A percentile compares a stretch with the other conserved stretches of the same genome.
Evolutionary conservation across 139 green algal species (phyloP).

Genomic region (Pycnococcus provasolii): DNA sequence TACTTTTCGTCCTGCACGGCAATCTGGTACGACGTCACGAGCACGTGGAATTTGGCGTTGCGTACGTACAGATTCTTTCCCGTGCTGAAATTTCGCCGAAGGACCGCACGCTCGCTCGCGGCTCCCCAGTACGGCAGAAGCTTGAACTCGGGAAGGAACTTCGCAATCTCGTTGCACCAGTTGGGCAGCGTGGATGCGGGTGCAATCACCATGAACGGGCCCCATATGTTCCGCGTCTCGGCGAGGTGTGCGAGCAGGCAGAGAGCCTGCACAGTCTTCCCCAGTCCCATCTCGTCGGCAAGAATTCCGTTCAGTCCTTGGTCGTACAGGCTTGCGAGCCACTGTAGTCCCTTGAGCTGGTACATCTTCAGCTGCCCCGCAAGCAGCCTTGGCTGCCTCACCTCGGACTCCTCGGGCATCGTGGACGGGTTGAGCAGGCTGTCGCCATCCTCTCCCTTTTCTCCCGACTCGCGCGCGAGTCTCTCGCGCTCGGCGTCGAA

Average conservation of each 20-base stretch:
- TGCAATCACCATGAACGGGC: constrained; percentile 37
- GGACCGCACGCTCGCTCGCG: constrained; percentile 33
- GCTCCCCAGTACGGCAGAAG: constrained; percentile 21
- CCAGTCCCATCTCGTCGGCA: constrained; percentile 64
- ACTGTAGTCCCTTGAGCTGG: constrained; percentile 51
- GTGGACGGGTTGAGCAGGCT: constrained; percentile 37
- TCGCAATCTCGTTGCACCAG: constrained; percentile 34
- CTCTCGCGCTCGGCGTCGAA: background rate
- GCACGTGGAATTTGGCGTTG: constrained; percentile 30
- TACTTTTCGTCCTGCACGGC: constrained; percentile 34
- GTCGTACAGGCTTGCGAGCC: constrained; percentile 50
- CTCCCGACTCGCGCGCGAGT: background rate
- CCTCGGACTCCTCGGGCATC: constrained; percentile 12
- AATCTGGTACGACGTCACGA: constrained; percentile 36
- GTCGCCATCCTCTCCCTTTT: constrained; percentile 20
- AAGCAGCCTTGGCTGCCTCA: constrained; percentile 31
- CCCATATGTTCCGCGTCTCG: constrained; percentile 31
- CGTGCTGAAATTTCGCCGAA: constrained; percentile 40
- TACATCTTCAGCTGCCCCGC: constrained; percentile 42
- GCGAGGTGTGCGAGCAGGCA: constrained; percentile 35
- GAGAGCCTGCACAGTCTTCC: constrained; percentile 40
- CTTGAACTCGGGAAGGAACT: constrained; percentile 23
- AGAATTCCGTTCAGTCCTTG: constrained; percentile 50
- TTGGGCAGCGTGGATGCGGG: constrained; percentile 38
- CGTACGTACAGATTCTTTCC: constrained; percentile 37